phyloP scores from a whole-genome alignment of 208 protist genomes.

The Crithidia sp. region DNA sequence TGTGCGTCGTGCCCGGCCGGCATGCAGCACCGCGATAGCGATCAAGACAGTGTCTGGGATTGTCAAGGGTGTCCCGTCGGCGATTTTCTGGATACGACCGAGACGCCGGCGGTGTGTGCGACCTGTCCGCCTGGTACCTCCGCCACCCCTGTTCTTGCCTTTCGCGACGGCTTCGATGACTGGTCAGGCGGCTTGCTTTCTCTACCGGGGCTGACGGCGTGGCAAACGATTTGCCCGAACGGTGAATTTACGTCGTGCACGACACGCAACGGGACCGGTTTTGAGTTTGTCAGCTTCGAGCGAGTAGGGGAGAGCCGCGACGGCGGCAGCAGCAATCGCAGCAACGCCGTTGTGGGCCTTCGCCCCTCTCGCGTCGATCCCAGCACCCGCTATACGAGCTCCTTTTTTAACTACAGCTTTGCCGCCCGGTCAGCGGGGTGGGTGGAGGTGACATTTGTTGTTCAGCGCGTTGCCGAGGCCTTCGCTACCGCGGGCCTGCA shows the following conservation, averaged over 20 bases:
- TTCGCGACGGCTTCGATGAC: conserved; percentile 13
- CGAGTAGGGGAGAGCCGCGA: neutral
- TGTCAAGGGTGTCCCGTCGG: conserved; percentile 10
- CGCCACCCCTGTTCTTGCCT: neutral
- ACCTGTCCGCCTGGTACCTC: conserved; percentile 9
- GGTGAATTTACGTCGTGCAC: neutral
- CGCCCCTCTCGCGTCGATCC: neutral
- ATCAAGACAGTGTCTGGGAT: neutral
- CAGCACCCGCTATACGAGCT: neutral
- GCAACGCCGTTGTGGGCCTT: conserved; percentile 11
- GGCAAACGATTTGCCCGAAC: neutral
- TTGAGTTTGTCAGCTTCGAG: conserved; percentile 9
- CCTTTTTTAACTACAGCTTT: conserved; percentile 7
- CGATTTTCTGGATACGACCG: neutral
- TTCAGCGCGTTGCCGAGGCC: neutral
- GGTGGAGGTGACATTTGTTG: conserved; percentile 9
- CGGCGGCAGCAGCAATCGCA: neutral
- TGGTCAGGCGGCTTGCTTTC: neutral
- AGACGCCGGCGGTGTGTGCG: neutral
- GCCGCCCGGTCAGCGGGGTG: neutral
- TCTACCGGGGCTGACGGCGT: neutral
- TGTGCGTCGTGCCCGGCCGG: conserved; percentile 20
- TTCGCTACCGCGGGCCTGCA: neutral
- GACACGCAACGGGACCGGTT: neutral
- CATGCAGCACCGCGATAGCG: neutral